Base-by-base conservation (phyloP, 2,329 filamentous ascomycete genomes). In the Cladobotryum mycophilum region DNA sequence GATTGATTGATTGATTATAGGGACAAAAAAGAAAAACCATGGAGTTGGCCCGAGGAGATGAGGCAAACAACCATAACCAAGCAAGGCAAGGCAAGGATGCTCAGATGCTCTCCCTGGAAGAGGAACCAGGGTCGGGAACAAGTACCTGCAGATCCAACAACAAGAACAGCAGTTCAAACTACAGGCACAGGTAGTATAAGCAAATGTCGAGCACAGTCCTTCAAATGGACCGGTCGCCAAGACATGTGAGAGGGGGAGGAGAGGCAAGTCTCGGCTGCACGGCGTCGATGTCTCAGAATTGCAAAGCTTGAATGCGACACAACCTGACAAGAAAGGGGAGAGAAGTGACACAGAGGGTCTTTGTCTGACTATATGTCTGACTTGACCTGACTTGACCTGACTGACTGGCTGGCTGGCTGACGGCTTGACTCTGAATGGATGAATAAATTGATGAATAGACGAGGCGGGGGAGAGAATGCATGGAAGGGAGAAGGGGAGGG, bases 81-180 rank as follows among this genome's bases (percentile, higher is more conserved):
- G 22, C 22, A 25, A 25, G 22, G 4, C n/a, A n/a, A n/a, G n/a
- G n/a, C n/a, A n/a, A 30, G 25, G 25, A 30, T 30, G 36, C 36
- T 14, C 20, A 42, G 20, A 20, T n/a, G 25, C 17, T 42, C 17
- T 42, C n/a, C 30, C n/a, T 40, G 36, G 20, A 25, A 44, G 25
- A 48, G 45, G 25, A 48, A 46, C 37, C 42, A 41, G 46, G 51
- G 25, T 30, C 45, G 54, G 51, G 53, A 36, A 40, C 42, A 54
- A 55, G 53, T 58, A 53, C 57, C 56, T 60, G 56, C 57, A 59
- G 56, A 55, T 58, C 55, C 56, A 48, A 51, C n/a, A 37, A 40
- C 45, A 18, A 35, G 41, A 17, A 42, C 13, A 18, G 17, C 41
- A n/a, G 22, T 20, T 11, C 22, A 30, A 15, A n/a, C 20, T 30